Base-by-base conservation (phyloP, 208 protist genomes). In the Herpetomonas muscarum region DNA sequence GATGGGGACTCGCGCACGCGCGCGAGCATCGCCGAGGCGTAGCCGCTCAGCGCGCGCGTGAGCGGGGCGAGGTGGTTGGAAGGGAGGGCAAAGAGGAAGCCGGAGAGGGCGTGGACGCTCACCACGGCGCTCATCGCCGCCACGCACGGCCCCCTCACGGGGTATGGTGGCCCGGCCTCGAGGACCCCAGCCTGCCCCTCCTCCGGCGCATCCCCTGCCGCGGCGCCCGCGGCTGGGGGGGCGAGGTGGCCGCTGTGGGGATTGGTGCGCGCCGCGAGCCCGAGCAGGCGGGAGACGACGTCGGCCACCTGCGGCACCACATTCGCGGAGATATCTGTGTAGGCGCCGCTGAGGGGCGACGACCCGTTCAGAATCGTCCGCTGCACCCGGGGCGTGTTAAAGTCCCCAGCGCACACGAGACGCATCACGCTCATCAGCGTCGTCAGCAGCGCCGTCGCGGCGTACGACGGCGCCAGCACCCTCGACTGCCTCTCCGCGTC, bases 371-470 rank as follows among this genome's bases (percentile, higher is more conserved):
- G 15, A 7, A 46, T 19, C 15, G 41, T 19, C 15, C 41, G 41
- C 15, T 46, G 41, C 41, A 22, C n/a, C 5, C 54, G 54, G 9
- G 25, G 2, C 5, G 37, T 59, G 32, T 47, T 44, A 26, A 59
- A 59, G 17, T 59, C 54, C 1, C 54, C 54, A 2, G 54, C 37
- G 21, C 21, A 31, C 5, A 59, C 26, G 21, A 59, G 29, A 13
- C 54, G 54, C 41, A 59, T 48, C 37, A 59, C 13, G 37, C 48
- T n/a, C 37, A 59, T 47, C 21, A 47, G 5, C 19, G 54, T 49
- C 12, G 34, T 30, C 12, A 59, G 13, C 13, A 59, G 22, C 41
- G 54, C 54, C 7, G 34, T 24, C 4, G 31, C 36, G 28, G 21
- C 17, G 3, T 15, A 15, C 1, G 54, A 32, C 12, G 54, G 46